Base-by-base conservation (phyloP, 2,329 filamentous ascomycete species). In the Colletotrichum sp. region DNA sequence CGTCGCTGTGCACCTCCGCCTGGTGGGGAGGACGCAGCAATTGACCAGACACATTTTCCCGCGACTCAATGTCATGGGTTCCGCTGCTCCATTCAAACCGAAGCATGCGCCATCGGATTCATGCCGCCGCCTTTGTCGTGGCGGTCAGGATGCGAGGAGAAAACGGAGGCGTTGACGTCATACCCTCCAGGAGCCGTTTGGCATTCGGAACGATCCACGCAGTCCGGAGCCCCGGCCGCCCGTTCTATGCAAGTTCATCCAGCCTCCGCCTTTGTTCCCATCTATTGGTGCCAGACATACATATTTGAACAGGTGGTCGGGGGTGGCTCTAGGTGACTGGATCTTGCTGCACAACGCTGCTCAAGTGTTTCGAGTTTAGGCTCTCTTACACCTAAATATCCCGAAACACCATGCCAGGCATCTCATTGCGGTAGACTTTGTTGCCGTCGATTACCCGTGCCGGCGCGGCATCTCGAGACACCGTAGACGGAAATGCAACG, bases 281-380 rank as follows among this genome's bases (percentile, higher is more conserved):
- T 52, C 44, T 52, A 52, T 52, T 52, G 44, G 55, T 30, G 55
- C 26, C 55, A 26, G 55, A 59, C 26, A n/a, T 32, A 62, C 28
- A 62, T 18, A 15, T 8, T 32, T n/a, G 34, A 57, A 24, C 30
- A 30, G 22, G 57, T 18, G 30, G n/a, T 24, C 67, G 24, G 34
- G 67, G 52, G 26, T 44, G 24, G n/a, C 22, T 69, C 48, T 44
- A 22, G 26, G 52, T 15, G 34, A 52, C 44, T 52, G 44, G 44
- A 55, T 57, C 52, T 30, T 34, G 24, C 60, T 30, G 59, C 59
- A 28, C 36, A 30, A 48, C 18, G n/a, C 48, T 75, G 39, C 57
- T 72, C 60, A 34, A 48, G 72, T 48, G 72, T 66, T 70, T 75
- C 72, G 62, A 71, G 34, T 39, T 74, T 66, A 55, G 48, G 48